Conservation (phyloP, 148 eudicot species). For the Rhododendron simsii region DNA sequence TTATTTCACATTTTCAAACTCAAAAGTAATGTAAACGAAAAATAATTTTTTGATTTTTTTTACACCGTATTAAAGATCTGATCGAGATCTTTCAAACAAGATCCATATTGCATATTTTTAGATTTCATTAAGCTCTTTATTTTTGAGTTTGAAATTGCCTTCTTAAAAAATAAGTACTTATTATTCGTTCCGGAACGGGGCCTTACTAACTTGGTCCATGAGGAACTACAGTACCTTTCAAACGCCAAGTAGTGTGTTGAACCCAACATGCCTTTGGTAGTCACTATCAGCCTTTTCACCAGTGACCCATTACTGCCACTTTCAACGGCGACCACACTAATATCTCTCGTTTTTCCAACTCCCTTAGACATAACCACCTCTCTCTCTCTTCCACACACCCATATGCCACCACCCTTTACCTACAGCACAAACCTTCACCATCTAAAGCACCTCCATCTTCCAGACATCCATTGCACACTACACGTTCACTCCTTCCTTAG, state of each 20-base stretch:
- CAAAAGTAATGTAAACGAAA: no score
- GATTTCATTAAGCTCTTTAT: no score
- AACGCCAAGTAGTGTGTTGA: neutral
- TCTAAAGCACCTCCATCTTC: neutral
- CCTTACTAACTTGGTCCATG: neutral
- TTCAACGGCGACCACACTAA: neutral
- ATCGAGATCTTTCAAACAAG: no score
- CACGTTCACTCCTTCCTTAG: neutral
- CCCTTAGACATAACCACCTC: neutral
- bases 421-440: neutral
- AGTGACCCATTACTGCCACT: neutral
- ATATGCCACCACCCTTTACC: neutral
- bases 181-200: no score
- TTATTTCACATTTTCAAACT: no score
- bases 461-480: neutral
- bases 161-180: no score
- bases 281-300: neutral
- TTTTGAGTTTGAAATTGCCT: no score
- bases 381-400: neutral
- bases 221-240: neutral
- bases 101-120: no score
- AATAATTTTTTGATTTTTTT: no score
- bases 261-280: neutral
- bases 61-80: no score
- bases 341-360: no score